Evolutionary conservation across 2,329 filamentous ascomycete genomes (phyloP), one percentile per base, ranked within the genome.

Genomic region (Nemania bipapillata): DNA sequence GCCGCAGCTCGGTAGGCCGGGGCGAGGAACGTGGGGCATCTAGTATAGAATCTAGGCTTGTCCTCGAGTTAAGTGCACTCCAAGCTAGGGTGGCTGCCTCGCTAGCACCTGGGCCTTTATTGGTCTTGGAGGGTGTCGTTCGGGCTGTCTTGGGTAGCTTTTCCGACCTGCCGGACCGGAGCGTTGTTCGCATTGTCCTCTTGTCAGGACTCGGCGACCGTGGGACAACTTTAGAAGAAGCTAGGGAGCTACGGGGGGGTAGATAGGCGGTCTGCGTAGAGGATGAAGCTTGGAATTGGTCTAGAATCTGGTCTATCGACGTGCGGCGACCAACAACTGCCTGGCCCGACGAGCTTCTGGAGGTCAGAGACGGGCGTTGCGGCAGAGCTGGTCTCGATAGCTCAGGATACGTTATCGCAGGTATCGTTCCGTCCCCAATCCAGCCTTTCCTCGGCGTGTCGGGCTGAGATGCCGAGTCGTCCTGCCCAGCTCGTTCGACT

Each of bases 381-480:
- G 89, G 84, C 9, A 89, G 81, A 12, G 81, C 76, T 12, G 91
- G 91, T 65, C 90, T 89, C n/a, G 92, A 91, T n/a, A 97, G 84
- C 73, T 96, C 91, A 4, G 89, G 87, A 77, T 96, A 97, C 68
- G 86, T 90, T 56, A 94, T 87, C 7, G 92, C 91, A 54, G 92
- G 93, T 70, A 97, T 90, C 1, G 92, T 96, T 12, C 93, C 92
- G 71, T 90, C 86, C 47, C 92, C 94, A 75, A 97, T 91, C 84
- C 89, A 94, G 3, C 88, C 89, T 70, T 81, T 84, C 72, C 70
- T 70, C 20, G 64, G 72, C 9, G 73, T 74, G 53, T 67, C 71
- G 12, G 72, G 58, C 15, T 68, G 71, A 24, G 69, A 67, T 30
- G 30, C 8, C 15, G 56, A n/a, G n/a, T 58, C 66, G 71, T 28